Evolutionary conservation across 1,139 yeast species (phyloP).

Genomic region (Saccharomyces hybrid): DNA sequence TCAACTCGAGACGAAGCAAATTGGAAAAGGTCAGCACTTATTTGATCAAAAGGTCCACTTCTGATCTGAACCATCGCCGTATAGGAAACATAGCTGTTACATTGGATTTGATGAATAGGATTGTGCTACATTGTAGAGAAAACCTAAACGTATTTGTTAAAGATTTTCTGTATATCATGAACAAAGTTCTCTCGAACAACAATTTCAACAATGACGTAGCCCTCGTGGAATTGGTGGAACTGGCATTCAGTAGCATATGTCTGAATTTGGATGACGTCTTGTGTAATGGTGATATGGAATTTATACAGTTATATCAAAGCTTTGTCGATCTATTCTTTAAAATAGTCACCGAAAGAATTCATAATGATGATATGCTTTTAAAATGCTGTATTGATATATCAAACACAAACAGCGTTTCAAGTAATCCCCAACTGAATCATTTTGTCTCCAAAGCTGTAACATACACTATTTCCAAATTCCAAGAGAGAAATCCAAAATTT

Average conservation of each 20-base stretch:
- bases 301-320: conserved; percentile 39
- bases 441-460: conserved; percentile 23
- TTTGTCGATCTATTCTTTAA: conserved; percentile 31
- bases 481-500: conserved; percentile 22
- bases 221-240: conserved; percentile 24
- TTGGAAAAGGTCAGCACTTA: conserved; percentile 77
- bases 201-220: conserved; percentile 28
- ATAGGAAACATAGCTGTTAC: conserved; percentile 83
- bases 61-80: conserved; percentile 55
- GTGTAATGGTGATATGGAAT: conserved; percentile 62
- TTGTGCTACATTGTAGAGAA: conserved; percentile 70
- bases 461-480: conserved; percentile 21
- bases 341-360: conserved; percentile 19
- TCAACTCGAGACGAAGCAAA: conserved; percentile 84
- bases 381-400: conserved; percentile 30
- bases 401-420: conserved; percentile 23
- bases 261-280: conserved; percentile 56
- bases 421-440: conserved; percentile 25
- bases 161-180: conserved; percentile 44
- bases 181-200: conserved; percentile 23
- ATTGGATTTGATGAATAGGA: conserved; percentile 56
- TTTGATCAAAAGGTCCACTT: conserved; percentile 51
- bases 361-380: conserved; percentile 26
- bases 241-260: conserved; percentile 45
- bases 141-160: conserved; percentile 78